Base-by-base conservation (phyloP, 2,329 filamentous ascomycete species). In the Pseudogymnoascus sp. region DNA sequence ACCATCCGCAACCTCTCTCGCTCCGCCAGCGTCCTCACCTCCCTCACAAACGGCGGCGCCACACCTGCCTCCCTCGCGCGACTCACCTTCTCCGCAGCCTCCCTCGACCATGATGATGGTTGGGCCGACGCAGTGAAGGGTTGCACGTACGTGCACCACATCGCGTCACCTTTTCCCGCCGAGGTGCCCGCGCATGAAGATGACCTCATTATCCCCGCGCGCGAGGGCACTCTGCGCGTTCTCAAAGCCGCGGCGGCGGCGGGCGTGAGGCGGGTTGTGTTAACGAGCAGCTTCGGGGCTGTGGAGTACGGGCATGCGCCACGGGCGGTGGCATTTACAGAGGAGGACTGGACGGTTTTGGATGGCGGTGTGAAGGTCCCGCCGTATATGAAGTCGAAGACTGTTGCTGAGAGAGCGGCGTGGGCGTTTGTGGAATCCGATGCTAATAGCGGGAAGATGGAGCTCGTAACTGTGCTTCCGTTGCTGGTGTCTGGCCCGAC, bases 341-440 rank as follows among this genome's bases (percentile, higher is more conserved):
- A 76, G 64, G 65, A 72, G 38, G 67, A 72, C 44, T 75, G 73
- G 74, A 69, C 71, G 7, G 50, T 70, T 26, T 40, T 68, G 14
- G 65, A 68, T 33, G 64, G 62, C 5, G 62, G 53, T 1, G 65
- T 72, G 2, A 59, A 61, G 1, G 4, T 56, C 4, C 2, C 26
- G 8, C 64, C 73, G 0, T 75, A 76, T 60, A 65, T 59, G 4
- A 74, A 74, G 61, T 72, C 69, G 61, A 75, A 76, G 66, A 74
- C 70, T 0, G 50, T 75, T 19, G 74, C 73, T 1, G 73, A 75
- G 65, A 63, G 59, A 6, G 69, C 72, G 1, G 74, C 74, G 2
- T 75, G 73, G 74, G 71, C 74, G 10, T 75, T 68, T 59, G 68
- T 74, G n/a, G 62, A 68, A 16, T 66, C 67, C 10, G 70, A 72